These are phyloP conservation scores for Omphalotus guepiniiformis DNA, from an alignment of 768 basidiomycete species.

Conservation along the genomic window DNA sequence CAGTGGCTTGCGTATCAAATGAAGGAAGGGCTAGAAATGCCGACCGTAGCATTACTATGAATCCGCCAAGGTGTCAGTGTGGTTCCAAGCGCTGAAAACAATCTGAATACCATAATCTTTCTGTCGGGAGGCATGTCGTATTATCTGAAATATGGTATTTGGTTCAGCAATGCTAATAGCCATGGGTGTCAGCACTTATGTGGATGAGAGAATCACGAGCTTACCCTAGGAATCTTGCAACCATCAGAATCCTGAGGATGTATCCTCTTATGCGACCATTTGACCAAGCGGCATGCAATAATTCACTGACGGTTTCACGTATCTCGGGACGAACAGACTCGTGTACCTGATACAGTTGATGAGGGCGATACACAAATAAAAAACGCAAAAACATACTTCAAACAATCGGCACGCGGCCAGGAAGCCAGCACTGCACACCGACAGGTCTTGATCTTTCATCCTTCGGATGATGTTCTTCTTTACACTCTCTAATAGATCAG, in stretches of 20 bases:
- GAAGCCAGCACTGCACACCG: conserved; percentile 45
- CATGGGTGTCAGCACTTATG: too few species aligned
- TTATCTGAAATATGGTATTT: conserved; percentile 20
- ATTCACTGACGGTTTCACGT: conserved; percentile 12
- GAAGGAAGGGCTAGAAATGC: conserved; percentile 29
- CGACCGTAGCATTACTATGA: conserved; percentile 26
- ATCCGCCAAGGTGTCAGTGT: conserved; percentile 15
- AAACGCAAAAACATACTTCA: not conserved
- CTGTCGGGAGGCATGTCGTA: conserved; percentile 17
- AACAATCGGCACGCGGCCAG: conserved; percentile 16
- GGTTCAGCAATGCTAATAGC: conserved; percentile 2
- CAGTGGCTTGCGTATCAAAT: conserved; percentile 22
- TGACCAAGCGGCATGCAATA: conserved; percentile 15
- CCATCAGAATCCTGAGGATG: too few species aligned
- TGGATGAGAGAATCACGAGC: conserved; percentile 8
- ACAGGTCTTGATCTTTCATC: conserved; percentile 38
- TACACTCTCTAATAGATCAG: conserved; percentile 41
- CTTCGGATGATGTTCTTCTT: conserved; percentile 34
- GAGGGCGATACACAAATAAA: too few species aligned
- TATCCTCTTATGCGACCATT: conserved; percentile 8
- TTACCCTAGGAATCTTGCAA: too few species aligned
- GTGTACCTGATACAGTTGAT: conserved; percentile 3
- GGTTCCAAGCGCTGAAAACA: not conserved
- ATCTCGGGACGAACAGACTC: conserved; percentile 9
- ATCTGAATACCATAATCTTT: conserved; percentile 21